Evolutionary conservation across 176 grass and related monocot species (phyloP).

Genomic region (Rhynchospora breviuscula): DNA sequence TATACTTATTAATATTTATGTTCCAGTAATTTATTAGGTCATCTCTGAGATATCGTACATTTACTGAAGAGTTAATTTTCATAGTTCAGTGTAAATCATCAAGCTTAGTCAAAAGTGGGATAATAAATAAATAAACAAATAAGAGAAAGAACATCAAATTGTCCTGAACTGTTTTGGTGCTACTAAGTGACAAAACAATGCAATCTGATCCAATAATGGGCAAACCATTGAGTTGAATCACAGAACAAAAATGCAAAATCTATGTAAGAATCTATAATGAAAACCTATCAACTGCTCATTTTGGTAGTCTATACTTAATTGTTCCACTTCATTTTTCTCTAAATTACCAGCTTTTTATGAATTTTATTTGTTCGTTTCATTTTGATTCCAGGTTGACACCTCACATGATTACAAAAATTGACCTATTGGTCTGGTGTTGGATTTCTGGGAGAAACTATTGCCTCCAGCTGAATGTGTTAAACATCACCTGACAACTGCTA

Average conservation of each 20-base stretch:
- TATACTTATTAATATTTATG: neutral
- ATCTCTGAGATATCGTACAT: neutral
- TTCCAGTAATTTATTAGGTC: neutral
- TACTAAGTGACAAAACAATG: too few species aligned
- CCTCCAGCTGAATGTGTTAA: slow-evolving; percentile 7
- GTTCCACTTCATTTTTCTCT: neutral
- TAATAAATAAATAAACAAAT: too few species aligned
- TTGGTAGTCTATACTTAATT: neutral
- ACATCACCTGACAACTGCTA: slow-evolving; percentile 1
- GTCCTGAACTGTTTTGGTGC: neutral
- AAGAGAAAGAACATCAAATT: neutral
- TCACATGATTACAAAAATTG: neutral
- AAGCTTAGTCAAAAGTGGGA: neutral
- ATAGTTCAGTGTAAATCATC: neutral
- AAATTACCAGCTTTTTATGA: neutral
- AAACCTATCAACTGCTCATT: neutral
- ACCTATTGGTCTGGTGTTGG: neutral
- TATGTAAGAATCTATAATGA: neutral
- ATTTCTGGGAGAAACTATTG: neutral
- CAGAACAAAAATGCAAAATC: neutral
- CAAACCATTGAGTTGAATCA: neutral
- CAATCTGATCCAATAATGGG: neutral
- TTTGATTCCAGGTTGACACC: neutral
- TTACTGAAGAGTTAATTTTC: neutral
- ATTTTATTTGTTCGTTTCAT: neutral